Percentiles rank a stretch among this genome's conserved stretches.
phyloP scores from a whole-genome alignment of 805 yeast species.

The Wickerhamomyces strasburgensis region DNA sequence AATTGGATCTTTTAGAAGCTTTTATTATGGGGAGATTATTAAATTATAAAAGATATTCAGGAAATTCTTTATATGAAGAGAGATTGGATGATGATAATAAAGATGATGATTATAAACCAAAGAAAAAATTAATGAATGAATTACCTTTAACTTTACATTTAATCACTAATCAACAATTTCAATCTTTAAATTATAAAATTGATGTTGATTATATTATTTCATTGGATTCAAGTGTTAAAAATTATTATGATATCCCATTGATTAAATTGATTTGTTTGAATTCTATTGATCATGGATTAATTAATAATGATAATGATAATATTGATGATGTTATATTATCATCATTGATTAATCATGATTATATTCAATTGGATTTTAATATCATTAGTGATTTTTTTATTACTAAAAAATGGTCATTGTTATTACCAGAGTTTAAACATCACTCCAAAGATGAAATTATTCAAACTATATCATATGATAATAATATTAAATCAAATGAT shows the following conservation, averaged over 20 bases:
- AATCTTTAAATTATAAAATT: slow-evolving; percentile 28
- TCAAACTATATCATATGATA: slow-evolving; percentile 1
- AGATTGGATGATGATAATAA: slow-evolving; percentile 18
- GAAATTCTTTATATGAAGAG: slow-evolving; percentile 42
- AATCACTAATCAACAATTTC: slow-evolving; percentile 42
- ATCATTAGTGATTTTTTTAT: slow-evolving; percentile 1
- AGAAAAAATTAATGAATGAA: slow-evolving; percentile 12
- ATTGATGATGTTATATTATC: no score
- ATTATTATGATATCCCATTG: slow-evolving; percentile 35
- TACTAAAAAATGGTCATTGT: slow-evolving; percentile 9
- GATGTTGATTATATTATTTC: slow-evolving; percentile 41
- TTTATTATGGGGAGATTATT: slow-evolving; percentile 64
- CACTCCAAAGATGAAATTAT: background rate
- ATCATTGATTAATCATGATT: no score
- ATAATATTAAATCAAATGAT: no score
- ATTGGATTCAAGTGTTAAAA: slow-evolving; percentile 40
- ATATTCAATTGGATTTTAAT: no score
- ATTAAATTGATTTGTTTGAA: slow-evolving; percentile 40
- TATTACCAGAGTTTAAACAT: slow-evolving; percentile 1
- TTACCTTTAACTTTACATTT: slow-evolving; percentile 32
- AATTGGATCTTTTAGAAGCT: slow-evolving; percentile 75
- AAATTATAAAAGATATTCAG: slow-evolving; percentile 62
- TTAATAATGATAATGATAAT: background rate
- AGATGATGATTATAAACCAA: slow-evolving; percentile 18
- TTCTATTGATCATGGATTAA: slow-evolving; percentile 39